These are phyloP conservation scores for Rubus parviflorus DNA, from an alignment of 306 rosid species.

Conservation along the genomic window DNA sequence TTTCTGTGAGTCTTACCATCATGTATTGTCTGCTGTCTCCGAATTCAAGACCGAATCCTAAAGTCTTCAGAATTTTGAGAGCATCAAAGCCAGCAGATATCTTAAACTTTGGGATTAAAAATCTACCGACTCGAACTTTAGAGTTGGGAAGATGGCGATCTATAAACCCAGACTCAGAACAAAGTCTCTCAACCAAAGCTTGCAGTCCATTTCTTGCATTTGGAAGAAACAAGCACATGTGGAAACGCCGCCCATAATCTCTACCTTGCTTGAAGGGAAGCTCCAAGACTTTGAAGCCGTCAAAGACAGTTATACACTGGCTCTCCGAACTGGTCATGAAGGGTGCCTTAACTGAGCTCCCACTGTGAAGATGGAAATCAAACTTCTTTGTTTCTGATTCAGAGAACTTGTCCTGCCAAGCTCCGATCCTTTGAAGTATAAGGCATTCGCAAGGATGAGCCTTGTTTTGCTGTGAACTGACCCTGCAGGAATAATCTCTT, in stretches of 20 bases:
- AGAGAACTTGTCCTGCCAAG: conserved; percentile 16
- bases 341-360: not conserved
- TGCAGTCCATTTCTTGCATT: conserved; percentile 25
- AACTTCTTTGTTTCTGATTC: not conserved
- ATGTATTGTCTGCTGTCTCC: too few relatives aligned
- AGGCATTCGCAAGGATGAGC: conserved; percentile 25
- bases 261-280: conserved; percentile 7
- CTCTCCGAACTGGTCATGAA: not conserved
- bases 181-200: not conserved
- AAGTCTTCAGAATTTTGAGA: not conserved
- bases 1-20: too few relatives aligned
- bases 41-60: too few relatives aligned
- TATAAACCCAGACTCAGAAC: conserved; percentile 2
- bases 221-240: conserved; percentile 36
- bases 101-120: conserved; percentile 34
- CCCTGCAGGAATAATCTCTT: not conserved
- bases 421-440: conserved; percentile 37
- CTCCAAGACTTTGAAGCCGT: not conserved
- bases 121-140: not conserved
- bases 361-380: conserved; percentile 20
- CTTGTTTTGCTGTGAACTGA: not conserved
- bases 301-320: not conserved
- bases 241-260: not conserved
- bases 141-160: not conserved
- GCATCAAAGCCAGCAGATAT: conserved; percentile 7